These are phyloP conservation scores for Silene uniflora DNA, from an alignment of 148 eudicot species.

Conservation along the genomic window DNA sequence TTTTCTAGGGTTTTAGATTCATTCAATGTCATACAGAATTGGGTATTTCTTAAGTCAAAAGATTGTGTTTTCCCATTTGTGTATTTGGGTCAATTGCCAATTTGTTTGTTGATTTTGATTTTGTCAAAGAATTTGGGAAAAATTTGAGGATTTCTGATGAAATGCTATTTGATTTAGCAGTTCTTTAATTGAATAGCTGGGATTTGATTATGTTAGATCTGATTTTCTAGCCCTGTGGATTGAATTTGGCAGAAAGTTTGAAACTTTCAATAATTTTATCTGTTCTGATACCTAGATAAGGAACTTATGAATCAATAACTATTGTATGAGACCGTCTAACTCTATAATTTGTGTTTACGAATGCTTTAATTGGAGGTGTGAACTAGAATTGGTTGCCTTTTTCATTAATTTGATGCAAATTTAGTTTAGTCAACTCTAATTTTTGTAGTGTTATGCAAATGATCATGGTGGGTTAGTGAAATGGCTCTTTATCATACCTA, in stretches of 20 bases:
- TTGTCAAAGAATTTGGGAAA: background rate
- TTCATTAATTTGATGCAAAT: background rate
- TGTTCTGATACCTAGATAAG: background rate
- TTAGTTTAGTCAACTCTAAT: background rate
- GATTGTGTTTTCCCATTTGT: background rate
- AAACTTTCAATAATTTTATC: background rate
- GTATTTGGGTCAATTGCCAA: background rate
- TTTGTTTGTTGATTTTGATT: background rate
- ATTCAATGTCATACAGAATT: background rate
- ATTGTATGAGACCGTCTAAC: too few species aligned
- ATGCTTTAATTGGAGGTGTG: background rate
- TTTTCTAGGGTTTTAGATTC: slow-evolving; percentile 15
- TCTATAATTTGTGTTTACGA: background rate
- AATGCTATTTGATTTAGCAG: background rate
- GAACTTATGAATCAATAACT: background rate
- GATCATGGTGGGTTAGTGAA: slow-evolving; percentile 1
- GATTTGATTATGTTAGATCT: background rate
- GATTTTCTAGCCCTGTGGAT: background rate
- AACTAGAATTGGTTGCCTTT: background rate
- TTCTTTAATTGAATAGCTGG: background rate
- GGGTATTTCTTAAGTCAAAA: background rate
- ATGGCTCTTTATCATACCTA: background rate
- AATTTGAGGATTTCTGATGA: background rate
- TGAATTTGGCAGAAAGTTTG: background rate
- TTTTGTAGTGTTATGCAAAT: background rate